Conservation (phyloP, 2,329 filamentous ascomycete species). For the Aspergillus quadrilineatus region DNA sequence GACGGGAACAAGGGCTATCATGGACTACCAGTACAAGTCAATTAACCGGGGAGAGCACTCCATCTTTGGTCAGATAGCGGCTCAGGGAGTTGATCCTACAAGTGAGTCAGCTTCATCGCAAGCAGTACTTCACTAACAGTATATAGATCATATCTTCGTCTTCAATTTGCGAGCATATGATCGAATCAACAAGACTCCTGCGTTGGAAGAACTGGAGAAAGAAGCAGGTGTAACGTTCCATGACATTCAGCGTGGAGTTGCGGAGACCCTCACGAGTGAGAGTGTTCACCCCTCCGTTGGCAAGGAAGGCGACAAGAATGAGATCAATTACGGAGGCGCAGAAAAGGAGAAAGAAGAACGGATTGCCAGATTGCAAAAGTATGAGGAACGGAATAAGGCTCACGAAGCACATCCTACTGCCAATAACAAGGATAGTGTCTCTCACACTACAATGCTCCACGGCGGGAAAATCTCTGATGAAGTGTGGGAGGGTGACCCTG, state of each 20-base stretch:
- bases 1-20: constrained; percentile 84
- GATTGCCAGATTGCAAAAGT: constrained; percentile 37
- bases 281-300: constrained; percentile 58
- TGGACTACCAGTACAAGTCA: constrained; percentile 98
- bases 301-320: constrained; percentile 47
- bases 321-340: constrained; percentile 38
- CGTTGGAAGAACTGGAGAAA: constrained; percentile 72
- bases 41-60: constrained; percentile 89
- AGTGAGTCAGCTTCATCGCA: constrained; percentile 25
- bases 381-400: constrained; percentile 23
- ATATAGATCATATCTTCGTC: constrained; percentile 73
- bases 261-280: constrained; percentile 79
- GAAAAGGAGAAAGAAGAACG: constrained; percentile 44
- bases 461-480: constrained; percentile 65
- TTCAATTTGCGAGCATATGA: constrained; percentile 95
- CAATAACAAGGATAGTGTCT: constrained; percentile 56
- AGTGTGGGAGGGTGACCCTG: constrained; percentile 70
- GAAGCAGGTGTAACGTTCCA: constrained; percentile 80
- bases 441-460: constrained; percentile 79
- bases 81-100: constrained; percentile 71
- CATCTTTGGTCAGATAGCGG: constrained; percentile 76
- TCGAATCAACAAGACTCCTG: constrained; percentile 78
- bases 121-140: constrained; percentile 37
- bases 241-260: constrained; percentile 82
- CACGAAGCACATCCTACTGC: constrained; percentile 22